phyloP scores from a whole-genome alignment of 257 asterid species.

The Fraxinus pennsylvanica region DNA sequence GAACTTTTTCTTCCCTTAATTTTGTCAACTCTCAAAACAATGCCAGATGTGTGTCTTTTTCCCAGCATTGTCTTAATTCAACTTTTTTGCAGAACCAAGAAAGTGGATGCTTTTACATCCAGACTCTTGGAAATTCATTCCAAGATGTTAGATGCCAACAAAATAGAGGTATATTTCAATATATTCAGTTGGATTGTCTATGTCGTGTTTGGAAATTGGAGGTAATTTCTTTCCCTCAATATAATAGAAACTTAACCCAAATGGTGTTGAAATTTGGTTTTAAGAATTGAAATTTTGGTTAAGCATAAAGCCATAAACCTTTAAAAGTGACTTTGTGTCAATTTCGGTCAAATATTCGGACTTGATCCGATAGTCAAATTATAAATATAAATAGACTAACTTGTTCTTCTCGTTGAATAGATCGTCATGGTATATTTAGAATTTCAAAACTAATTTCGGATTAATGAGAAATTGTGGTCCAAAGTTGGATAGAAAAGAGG shows the following conservation, averaged over 20 bases:
- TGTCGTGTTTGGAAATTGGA: neutral
- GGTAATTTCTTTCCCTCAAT: neutral
- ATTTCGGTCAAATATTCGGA: no score
- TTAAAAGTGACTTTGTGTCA: no score
- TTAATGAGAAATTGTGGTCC: no score
- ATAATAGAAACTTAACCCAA: neutral
- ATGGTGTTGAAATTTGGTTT: neutral
- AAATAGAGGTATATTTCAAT: slow-evolving; percentile 49
- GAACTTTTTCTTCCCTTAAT: neutral
- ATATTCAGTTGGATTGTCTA: slow-evolving; percentile 12
- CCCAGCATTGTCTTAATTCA: slow-evolving; percentile 19
- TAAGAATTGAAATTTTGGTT: no score
- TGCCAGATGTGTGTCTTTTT: slow-evolving; percentile 3
- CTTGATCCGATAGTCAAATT: no score
- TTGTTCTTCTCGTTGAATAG: no score
- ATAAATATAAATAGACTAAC: no score
- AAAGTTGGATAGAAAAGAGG: no score
- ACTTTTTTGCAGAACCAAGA: slow-evolving; percentile 47
- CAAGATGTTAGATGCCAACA: slow-evolving; percentile 53
- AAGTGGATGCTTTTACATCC: slow-evolving; percentile 54
- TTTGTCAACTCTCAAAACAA: neutral
- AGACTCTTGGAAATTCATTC: slow-evolving; percentile 65
- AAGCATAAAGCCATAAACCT: no score
- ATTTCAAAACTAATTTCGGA: no score
- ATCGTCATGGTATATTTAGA: no score